Evolutionary conservation across 345 rosid species (phyloP).

Genomic region (Eucalyptus cloeziana): DNA sequence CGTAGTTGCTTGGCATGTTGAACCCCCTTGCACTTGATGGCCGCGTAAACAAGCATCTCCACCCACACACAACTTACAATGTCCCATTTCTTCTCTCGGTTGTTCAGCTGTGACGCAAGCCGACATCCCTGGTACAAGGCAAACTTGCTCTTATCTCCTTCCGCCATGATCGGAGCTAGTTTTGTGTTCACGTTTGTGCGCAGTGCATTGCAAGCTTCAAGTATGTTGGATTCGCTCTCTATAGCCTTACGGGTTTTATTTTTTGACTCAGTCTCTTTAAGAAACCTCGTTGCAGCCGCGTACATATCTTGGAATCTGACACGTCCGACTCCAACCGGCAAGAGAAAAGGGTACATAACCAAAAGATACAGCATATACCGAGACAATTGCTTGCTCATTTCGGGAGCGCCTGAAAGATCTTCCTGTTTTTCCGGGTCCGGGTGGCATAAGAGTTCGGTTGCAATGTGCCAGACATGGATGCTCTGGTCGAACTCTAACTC

Average conservation of each 20-base stretch:
- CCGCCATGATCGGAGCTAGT: no score
- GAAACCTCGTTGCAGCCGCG: not conserved
- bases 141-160: no score
- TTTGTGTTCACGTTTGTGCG: no score
- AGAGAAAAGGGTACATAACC: not conserved
- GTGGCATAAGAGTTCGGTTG: not conserved
- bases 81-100: not conserved
- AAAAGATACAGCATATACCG: not conserved
- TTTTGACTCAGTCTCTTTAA: no score
- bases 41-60: conserved; percentile 1
- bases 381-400: not conserved
- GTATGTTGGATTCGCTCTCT: no score
- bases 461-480: not conserved
- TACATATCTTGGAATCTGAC: not conserved
- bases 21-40: not conserved
- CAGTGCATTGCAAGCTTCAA: not conserved
- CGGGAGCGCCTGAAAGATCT: not conserved
- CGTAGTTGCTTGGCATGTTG: not conserved
- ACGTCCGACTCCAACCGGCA: not conserved
- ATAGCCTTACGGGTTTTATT: no score
- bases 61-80: not conserved
- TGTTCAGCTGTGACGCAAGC: no score
- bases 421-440: no score
- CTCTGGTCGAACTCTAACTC: not conserved
- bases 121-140: no score